phyloP scores from a whole-genome alignment of 768 basidiomycete genomes.

The Panellus pusillus region DNA sequence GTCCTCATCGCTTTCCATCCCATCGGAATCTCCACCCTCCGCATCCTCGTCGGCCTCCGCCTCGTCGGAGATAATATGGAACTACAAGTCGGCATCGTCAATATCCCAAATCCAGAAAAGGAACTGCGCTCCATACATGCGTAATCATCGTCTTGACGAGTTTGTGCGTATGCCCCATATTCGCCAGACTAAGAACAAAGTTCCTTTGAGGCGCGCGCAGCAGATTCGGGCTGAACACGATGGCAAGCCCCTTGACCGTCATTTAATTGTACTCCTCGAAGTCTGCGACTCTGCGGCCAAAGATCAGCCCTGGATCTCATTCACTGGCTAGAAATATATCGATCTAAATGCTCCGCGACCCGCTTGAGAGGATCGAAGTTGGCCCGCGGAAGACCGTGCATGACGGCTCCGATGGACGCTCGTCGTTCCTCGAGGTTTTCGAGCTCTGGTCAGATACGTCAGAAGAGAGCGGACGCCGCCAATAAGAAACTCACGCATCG shows the following conservation, averaged over 20 bases:
- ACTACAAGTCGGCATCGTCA: slow-evolving; percentile 32
- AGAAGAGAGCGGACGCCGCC: background rate
- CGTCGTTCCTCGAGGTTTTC: slow-evolving; percentile 70
- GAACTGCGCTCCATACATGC: slow-evolving; percentile 50
- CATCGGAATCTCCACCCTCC: slow-evolving; percentile 51
- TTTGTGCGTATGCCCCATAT: slow-evolving; percentile 77
- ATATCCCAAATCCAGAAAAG: slow-evolving; percentile 1
- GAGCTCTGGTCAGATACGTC: slow-evolving; percentile 46
- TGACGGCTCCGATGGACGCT: slow-evolving; percentile 59
- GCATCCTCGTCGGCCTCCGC: slow-evolving; percentile 59
- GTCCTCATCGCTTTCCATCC: slow-evolving; percentile 54
- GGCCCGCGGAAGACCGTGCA: slow-evolving; percentile 67
- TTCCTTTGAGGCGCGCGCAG: slow-evolving; percentile 77
- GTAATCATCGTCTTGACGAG: slow-evolving; percentile 74
- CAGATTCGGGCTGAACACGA: slow-evolving; percentile 83
- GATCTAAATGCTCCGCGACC: slow-evolving; percentile 82
- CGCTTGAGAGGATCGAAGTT: slow-evolving; percentile 81
- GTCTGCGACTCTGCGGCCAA: slow-evolving; percentile 67
- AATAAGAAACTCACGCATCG: slow-evolving; percentile 56
- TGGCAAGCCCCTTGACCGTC: slow-evolving; percentile 82
- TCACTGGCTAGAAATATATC: slow-evolving; percentile 33
- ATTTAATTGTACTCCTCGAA: slow-evolving; percentile 89
- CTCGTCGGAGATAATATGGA: slow-evolving; percentile 75
- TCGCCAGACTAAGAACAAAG: slow-evolving; percentile 73
- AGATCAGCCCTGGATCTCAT: background rate